Conservation (phyloP, 306 rosid genomes). For the apple (Malus domestica) region ASM211411v1 NC_041798.1:10771501-10772000, state of each 20-base stretch:
- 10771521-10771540: background rate
- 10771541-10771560: background rate
- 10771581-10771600: background rate
- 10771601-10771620: background rate
- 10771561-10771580: background rate
- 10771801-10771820: too few species aligned
- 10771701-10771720: background rate
- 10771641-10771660: background rate
- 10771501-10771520: background rate
- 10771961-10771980: background rate
- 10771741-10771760: background rate
- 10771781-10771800: too few species aligned
- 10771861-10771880: too few species aligned
- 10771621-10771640: background rate
- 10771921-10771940: too few species aligned
- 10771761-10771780: too few species aligned
- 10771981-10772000: background rate
- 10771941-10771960: too few species aligned
- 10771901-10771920: too few species aligned
- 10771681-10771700: background rate
- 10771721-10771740: too few species aligned
- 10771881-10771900: too few species aligned
- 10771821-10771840: too few species aligned
- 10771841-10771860: too few species aligned
- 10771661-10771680: background rate